phyloP scores from a whole-genome alignment of 2,329 filamentous ascomycete genomes.

The Chaetomiaceae sp. region DNA sequence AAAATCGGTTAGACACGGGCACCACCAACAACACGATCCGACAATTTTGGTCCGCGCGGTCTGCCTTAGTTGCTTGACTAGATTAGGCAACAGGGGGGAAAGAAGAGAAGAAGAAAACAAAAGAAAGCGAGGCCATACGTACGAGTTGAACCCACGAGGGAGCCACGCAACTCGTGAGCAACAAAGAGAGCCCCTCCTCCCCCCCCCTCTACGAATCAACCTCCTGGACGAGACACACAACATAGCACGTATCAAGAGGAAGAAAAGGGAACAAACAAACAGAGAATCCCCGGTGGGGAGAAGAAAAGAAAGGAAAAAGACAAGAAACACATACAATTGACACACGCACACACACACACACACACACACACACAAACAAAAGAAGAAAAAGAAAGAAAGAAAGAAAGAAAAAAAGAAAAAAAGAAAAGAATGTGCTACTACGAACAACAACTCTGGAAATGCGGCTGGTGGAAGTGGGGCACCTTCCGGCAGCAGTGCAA shows the following conservation, averaged over 20 bases:
- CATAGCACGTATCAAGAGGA: neutral
- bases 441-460: constrained; percentile 79
- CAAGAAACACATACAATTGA: neutral
- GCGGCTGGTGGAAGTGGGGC: constrained; percentile 92
- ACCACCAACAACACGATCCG: neutral
- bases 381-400: neutral
- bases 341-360: neutral
- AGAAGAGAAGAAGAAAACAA: no score
- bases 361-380: neutral
- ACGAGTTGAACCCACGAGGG: no score
- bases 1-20: neutral
- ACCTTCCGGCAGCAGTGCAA: constrained; percentile 89
- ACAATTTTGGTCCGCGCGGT: no score
- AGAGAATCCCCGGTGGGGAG: neutral
- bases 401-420: neutral
- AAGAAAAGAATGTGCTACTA: constrained; percentile 74
- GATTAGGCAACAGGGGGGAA: no score
- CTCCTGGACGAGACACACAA: neutral
- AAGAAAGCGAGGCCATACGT: no score
- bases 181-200: no score
- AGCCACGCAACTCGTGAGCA: no score
- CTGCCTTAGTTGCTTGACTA: no score
- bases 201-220: no score
- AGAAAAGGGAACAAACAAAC: neutral
- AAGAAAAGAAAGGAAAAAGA: neutral